A percentile compares a stretch with the other conserved stretches of the same genome.
Evolutionary conservation across 805 yeast genomes (phyloP).

Genomic region (Pichia pseudocactophila): DNA sequence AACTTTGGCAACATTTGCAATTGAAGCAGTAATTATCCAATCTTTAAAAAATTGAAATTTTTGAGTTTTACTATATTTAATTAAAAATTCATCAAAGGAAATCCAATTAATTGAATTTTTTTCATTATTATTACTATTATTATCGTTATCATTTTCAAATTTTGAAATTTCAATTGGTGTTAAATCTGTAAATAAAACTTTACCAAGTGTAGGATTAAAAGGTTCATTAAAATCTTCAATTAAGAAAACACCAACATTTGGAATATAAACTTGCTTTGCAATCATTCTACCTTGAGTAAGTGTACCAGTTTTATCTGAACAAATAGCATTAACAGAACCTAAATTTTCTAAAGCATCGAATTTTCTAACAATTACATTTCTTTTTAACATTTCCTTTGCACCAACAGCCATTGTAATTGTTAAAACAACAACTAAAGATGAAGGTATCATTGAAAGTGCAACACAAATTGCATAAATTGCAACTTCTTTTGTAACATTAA

Average conservation of each 20-base stretch:
- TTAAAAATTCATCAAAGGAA: constrained; percentile 18
- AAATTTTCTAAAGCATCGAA: constrained; percentile 71
- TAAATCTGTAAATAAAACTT: constrained; percentile 27
- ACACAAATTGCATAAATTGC: constrained; percentile 87
- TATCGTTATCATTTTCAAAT: constrained; percentile 27
- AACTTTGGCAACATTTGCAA: constrained; percentile 74
- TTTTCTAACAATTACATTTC: constrained; percentile 66
- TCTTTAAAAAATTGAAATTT: constrained; percentile 27
- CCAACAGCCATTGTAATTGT: constrained; percentile 86
- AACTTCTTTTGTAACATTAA: constrained; percentile 67
- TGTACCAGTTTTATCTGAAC: constrained; percentile 81
- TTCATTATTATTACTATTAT: constrained; percentile 33
- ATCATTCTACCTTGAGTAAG: constrained; percentile 76
- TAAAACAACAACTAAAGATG: constrained; percentile 68
- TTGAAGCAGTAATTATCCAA: constrained; percentile 60
- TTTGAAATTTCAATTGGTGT: constrained; percentile 32
- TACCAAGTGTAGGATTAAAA: constrained; percentile 55
- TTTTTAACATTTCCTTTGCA: constrained; percentile 60
- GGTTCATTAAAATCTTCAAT: constrained; percentile 52
- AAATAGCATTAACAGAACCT: constrained; percentile 71
- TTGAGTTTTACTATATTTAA: constrained; percentile 10
- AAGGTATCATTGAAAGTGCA: constrained; percentile 74
- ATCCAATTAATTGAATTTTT: constrained; percentile 20
- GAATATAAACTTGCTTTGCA: constrained; percentile 61
- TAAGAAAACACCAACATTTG: constrained; percentile 47